Evolutionary conservation across 2,329 filamentous ascomycete genomes (phyloP).

Genomic region (Colletotrichum trifolii): DNA sequence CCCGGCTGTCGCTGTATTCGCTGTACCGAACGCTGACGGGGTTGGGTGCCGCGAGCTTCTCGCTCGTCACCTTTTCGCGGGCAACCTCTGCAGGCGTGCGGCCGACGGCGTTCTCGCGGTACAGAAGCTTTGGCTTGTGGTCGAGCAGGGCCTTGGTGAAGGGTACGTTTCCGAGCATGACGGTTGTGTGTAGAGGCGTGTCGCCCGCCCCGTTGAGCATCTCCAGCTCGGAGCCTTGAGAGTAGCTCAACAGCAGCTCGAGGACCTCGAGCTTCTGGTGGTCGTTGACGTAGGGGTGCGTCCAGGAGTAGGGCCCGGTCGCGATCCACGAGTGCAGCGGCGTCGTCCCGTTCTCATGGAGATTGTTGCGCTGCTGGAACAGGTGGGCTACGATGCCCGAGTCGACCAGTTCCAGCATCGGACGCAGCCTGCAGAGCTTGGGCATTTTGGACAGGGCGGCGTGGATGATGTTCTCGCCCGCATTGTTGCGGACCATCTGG

Average conservation of each 20-base stretch:
- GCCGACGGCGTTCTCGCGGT: constrained; percentile 81
- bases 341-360: constrained; percentile 65
- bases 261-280: constrained; percentile 55
- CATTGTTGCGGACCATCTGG: constrained; percentile 70
- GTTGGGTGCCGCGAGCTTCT: constrained; percentile 45
- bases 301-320: constrained; percentile 23
- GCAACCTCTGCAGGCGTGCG: constrained; percentile 78
- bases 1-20: constrained; percentile 11
- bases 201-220: constrained; percentile 74
- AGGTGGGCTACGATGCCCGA: constrained; percentile 65
- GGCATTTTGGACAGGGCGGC: constrained; percentile 54
- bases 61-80: constrained; percentile 61
- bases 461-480: constrained; percentile 77
- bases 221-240: constrained; percentile 65
- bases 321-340: constrained; percentile 72
- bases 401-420: constrained; percentile 69
- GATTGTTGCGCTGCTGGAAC: constrained; percentile 67
- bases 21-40: constrained; percentile 13
- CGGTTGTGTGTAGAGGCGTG: constrained; percentile 70
- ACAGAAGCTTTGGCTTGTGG: constrained; percentile 67
- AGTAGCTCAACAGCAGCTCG: constrained; percentile 63
- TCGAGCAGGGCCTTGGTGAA: constrained; percentile 61
- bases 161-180: constrained; percentile 50
- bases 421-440: constrained; percentile 49
- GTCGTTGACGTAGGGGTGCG: constrained; percentile 40